Evolutionary conservation across 2,329 filamentous ascomycete species (phyloP).

Genomic region (Arthrobotrys iridis): DNA sequence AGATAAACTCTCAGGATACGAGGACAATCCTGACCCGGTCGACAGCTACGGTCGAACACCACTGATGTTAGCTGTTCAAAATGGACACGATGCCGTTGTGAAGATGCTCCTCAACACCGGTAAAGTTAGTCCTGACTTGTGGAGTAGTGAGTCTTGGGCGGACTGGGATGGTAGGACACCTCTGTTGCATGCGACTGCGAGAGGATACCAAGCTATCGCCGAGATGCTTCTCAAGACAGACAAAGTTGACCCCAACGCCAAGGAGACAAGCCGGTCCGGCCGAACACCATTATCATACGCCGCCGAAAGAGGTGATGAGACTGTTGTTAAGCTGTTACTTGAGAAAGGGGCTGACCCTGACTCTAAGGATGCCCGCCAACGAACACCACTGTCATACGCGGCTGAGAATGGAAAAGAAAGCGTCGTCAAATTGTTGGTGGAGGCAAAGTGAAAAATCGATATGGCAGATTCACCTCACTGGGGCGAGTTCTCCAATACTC

Average conservation of each 20-base stretch:
- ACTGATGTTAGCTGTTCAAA: conserved; percentile 38
- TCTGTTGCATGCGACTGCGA: conserved; percentile 56
- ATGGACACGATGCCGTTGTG: conserved; percentile 42
- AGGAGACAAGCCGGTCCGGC: conserved; percentile 19
- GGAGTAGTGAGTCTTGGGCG: not conserved
- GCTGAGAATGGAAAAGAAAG: conserved; percentile 25
- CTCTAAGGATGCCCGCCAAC: conserved; percentile 17
- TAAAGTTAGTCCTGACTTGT: conserved; percentile 36
- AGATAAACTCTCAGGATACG: not conserved
- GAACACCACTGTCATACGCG: conserved; percentile 50
- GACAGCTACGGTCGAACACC: conserved; percentile 38
- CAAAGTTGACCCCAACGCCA: conserved; percentile 9
- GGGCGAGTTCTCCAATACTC: not conserved
- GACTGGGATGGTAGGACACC: conserved; percentile 53
- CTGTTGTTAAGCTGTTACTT: conserved; percentile 50
- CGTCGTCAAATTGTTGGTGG: conserved; percentile 22
- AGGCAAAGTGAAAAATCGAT: not conserved
- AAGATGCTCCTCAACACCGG: conserved; percentile 52
- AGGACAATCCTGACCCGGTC: conserved; percentile 49
- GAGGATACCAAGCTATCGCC: conserved; percentile 51
- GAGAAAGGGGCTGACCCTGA: conserved; percentile 37
- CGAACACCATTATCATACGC: conserved; percentile 23
- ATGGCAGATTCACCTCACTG: not conserved
- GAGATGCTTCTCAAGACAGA: conserved; percentile 40
- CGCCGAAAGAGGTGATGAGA: conserved; percentile 16